Percentiles rank a stretch among this genome's conserved stretches.
These are phyloP conservation scores for Litsea cubeba DNA, from an alignment of 164 flowering plant species.

Conservation along the genomic window DNA sequence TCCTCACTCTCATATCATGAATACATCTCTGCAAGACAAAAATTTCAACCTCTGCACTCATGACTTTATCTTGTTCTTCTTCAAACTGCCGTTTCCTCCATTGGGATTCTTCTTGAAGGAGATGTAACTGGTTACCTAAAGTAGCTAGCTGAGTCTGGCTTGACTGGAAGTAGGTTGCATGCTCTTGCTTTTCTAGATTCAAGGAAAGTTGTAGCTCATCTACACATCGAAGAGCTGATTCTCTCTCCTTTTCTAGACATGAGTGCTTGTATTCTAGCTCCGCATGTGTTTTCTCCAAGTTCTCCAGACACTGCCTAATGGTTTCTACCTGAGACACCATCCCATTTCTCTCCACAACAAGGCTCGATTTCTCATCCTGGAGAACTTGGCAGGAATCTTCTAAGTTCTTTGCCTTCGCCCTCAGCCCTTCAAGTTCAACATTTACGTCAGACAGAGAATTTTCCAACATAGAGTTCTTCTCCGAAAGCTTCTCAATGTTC, in stretches of 20 bases:
- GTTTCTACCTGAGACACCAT: conserved; percentile 46
- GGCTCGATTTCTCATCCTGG: conserved; percentile 47
- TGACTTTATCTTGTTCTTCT: conserved; percentile 59
- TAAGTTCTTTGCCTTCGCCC: conserved; percentile 51
- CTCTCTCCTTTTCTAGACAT: conserved; percentile 60
- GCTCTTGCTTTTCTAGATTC: conserved; percentile 55
- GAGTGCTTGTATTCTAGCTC: conserved; percentile 51
- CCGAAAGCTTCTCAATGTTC: conserved; percentile 59
- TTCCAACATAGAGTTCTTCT: conserved; percentile 57
- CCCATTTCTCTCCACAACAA: conserved; percentile 44
- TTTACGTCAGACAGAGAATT: conserved; percentile 54
- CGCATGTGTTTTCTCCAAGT: conserved; percentile 44
- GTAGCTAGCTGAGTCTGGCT: conserved; percentile 41
- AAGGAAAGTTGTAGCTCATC: conserved; percentile 47
- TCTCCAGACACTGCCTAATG: conserved; percentile 43
- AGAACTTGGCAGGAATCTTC: conserved; percentile 67
- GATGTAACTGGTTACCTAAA: conserved; percentile 46
- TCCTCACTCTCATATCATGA: conserved; percentile 63
- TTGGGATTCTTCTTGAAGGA: conserved; percentile 51
- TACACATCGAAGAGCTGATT: conserved; percentile 33
- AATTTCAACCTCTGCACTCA: conserved; percentile 69
- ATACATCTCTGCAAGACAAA: conserved; percentile 63
- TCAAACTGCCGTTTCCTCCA: conserved; percentile 53
- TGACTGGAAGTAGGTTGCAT: conserved; percentile 27
- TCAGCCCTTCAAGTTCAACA: conserved; percentile 60